Percentiles rank a stretch among this genome's conserved stretches.
phyloP scores from a whole-genome alignment of 148 eudicot genomes.

The Diospyros kaki region DNA sequence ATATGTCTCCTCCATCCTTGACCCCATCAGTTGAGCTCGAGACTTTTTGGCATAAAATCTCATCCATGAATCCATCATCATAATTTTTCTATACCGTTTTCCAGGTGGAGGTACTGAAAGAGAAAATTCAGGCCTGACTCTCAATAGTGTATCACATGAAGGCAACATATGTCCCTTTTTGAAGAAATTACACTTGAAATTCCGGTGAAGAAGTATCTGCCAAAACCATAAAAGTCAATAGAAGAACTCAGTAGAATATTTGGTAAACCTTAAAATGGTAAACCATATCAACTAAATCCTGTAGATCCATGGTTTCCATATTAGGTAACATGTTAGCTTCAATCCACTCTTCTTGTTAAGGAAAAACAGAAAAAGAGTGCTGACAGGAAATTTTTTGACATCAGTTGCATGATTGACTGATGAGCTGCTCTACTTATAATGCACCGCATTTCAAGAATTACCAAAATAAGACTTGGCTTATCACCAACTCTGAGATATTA shows the following conservation, averaged over 20 bases:
- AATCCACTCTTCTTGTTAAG: not conserved
- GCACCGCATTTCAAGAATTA: not conserved
- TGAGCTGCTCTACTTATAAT: not conserved
- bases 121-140: constrained; percentile 37
- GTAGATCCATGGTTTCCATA: not conserved
- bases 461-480: not conserved
- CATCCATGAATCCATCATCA: constrained; percentile 26
- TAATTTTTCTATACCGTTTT: constrained; percentile 32
- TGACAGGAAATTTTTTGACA: not conserved
- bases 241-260: not conserved
- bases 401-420: not conserved
- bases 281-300: not conserved
- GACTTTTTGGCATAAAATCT: constrained; percentile 28
- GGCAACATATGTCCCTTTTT: constrained; percentile 46
- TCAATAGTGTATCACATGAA: constrained; percentile 41
- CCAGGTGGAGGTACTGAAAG: constrained; percentile 26
- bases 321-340: not conserved
- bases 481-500: not conserved
- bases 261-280: not conserved
- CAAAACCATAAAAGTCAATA: not conserved
- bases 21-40: constrained; percentile 26
- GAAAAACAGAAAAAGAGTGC: not conserved
- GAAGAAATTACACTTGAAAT: constrained; percentile 33
- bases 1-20: constrained; percentile 32
- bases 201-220: constrained; percentile 38